Evolutionary conservation across 257 asterid genomes (phyloP), one percentile per base, ranked within the genome.

Genomic region (Primulina tabacum): DNA sequence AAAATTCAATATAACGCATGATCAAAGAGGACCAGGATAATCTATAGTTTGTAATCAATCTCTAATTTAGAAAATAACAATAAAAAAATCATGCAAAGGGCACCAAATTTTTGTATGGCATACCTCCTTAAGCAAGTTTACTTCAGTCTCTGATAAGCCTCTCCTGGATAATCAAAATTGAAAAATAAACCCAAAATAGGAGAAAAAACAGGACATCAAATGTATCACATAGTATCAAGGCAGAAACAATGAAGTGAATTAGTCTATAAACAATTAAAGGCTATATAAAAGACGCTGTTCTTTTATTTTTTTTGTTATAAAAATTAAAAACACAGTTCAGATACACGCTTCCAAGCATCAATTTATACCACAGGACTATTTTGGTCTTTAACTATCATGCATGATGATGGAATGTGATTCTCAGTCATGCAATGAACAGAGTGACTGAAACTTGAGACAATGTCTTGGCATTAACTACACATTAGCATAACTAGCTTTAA

Each of bases 81-180:
- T 26, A 43, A 33, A 59, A 32, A 58, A 43, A 57, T 71, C 40
- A 53, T 9, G 47, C 33, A 67, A 58, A 37, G 32, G 68, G 66
- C 52, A 58, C 65, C 6, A 74, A n/a, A 33, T 7, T 67, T 64
- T 35, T 53, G 47, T 58, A 61, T 62, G 50, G 71, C 11, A 53
- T 90, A 93, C 99, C 99, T 90, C 90, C 84, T 77, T 87, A 30
- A 93, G 92, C 77, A 83, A 86, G 79, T 82, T 76, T 69, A 87
- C 84, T 84, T 93, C 99, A 21, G 87, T 57, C 81, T 86, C 91
- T 20, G 97, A 93, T 80, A 90, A 86, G 72, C 99, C 99, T 83
- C 97, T 82, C 96, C 99, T 93, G 87, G 69, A 75, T 74, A 65
- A 73, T 70, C 47, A 69, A 76, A 35, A 76, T 30, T 77, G 63